Evolutionary conservation across 2,329 filamentous ascomycete genomes (phyloP).

Genomic region (Fusarium pininemorale): DNA sequence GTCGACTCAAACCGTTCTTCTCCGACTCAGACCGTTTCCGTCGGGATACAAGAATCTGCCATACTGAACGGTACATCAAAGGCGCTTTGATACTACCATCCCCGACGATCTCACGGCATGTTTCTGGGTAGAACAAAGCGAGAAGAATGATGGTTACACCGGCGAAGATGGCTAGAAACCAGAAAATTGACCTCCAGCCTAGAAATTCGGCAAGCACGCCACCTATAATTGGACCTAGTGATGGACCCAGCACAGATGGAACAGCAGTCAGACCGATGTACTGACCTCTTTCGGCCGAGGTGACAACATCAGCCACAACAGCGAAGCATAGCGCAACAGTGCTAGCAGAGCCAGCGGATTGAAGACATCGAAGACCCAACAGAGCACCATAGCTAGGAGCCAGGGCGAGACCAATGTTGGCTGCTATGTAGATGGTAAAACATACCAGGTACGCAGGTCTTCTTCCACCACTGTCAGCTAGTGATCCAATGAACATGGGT

Average conservation of each 20-base stretch:
- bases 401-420: constrained; percentile 63
- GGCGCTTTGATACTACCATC: constrained; percentile 60
- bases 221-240: constrained; percentile 65
- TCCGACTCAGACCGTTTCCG: constrained; percentile 4
- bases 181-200: constrained; percentile 70
- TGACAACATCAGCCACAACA: constrained; percentile 71
- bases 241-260: constrained; percentile 58
- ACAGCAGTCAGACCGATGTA: constrained; percentile 64
- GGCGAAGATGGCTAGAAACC: constrained; percentile 64
- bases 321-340: constrained; percentile 67
- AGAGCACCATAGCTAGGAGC: constrained; percentile 60
- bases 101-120: constrained; percentile 58
- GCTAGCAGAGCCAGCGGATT: constrained; percentile 66
- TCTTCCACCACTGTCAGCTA: constrained; percentile 64
- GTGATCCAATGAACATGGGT: constrained; percentile 64
- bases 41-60: constrained; percentile 42
- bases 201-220: constrained; percentile 65
- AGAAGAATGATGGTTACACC: constrained; percentile 54
- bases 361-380: constrained; percentile 63
- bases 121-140: constrained; percentile 63
- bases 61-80: constrained; percentile 47
- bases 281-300: constrained; percentile 67
- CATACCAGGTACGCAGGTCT: constrained; percentile 63
- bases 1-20: constrained; percentile 10
- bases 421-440: constrained; percentile 62